Base-by-base conservation (phyloP, 805 yeast species). In the Candida anglica region DNA sequence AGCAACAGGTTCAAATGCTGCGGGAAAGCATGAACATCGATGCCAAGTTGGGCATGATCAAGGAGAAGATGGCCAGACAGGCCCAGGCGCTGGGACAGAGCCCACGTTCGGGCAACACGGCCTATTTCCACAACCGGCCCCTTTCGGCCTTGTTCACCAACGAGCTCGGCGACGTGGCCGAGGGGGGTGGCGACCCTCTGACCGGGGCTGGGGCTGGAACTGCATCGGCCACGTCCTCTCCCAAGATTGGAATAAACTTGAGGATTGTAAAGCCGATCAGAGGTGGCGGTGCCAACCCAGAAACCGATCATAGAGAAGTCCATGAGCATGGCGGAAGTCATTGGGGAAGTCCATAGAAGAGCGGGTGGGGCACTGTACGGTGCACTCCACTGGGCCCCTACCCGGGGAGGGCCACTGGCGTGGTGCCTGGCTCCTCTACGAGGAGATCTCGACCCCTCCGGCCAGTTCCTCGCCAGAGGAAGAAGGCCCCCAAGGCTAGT, bases 181-280 rank as follows among this genome's bases (percentile, higher is more conserved):
- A n/a, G n/a, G n/a, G n/a, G n/a, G n/a, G n/a, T n/a, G n/a, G n/a
- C n/a, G n/a, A n/a, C n/a, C 23, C 23, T 21, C 10, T 9, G 11
- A 21, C 11, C 11, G 23, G 23, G 10, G 23, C 10, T 11, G 23
- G 11, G 11, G 11, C 11, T 21, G 10, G 10, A 21, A 11, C 23
- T 21, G 23, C 23, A 11, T 9, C 10, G 10, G 23, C 23, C 23
- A 9, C 23, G 10, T 9, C 10, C 10, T 21, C 23, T 11, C 64
- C 67, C 11, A 61, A 63, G 39, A 58, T 61, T 15, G 82, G 82
- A 1, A 56, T 77, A 31, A 75, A 77, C 49, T 58, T 79, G 39
- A 58, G 77, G 33, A 80, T 81, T 6, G 76, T 80, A 14, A 79
- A 78, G 51, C 84, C 85, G 3, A 42, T 78, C 25, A 63, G 79